Evolutionary conservation across 2,329 filamentous ascomycete genomes (phyloP).

Genomic region (Metarhizium robertsii): DNA sequence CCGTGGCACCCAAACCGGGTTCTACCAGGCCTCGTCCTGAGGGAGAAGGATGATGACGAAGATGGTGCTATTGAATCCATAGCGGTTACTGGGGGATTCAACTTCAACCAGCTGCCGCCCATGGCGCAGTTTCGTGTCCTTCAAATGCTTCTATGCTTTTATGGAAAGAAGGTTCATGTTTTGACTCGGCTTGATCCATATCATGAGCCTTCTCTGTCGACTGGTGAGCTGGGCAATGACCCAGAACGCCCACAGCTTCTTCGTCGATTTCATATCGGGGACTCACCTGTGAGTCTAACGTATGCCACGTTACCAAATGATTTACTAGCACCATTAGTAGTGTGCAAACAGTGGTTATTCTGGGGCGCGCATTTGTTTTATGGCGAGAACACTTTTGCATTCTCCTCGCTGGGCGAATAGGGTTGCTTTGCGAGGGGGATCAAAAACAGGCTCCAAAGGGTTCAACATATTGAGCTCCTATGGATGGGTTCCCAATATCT

Average conservation of each 20-base stretch:
- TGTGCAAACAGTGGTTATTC: slow-evolving; percentile 30
- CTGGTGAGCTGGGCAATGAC: neutral
- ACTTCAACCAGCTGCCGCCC: neutral
- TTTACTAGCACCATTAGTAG: slow-evolving; percentile 27
- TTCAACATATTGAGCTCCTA: slow-evolving; percentile 35
- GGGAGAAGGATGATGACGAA: neutral
- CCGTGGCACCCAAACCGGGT: neutral
- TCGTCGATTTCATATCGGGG: slow-evolving; percentile 30
- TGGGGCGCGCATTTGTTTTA: slow-evolving; percentile 36
- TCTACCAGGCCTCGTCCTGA: neutral
- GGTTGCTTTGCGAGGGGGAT: slow-evolving; percentile 36
- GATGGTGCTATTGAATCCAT: neutral
- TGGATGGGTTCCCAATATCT: slow-evolving; percentile 29
- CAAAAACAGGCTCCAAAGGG: slow-evolving; percentile 27
- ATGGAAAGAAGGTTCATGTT: slow-evolving; percentile 27
- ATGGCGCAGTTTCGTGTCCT: slow-evolving; percentile 27
- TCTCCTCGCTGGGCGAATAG: slow-evolving; percentile 44
- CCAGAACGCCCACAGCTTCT: slow-evolving; percentile 14
- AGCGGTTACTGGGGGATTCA: neutral
- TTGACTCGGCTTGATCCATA: slow-evolving; percentile 34
- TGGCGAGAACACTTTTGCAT: slow-evolving; percentile 38
- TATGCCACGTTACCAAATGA: slow-evolving; percentile 23
- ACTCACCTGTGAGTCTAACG: slow-evolving; percentile 19
- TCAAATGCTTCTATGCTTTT: slow-evolving; percentile 23
- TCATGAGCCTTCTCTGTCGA: slow-evolving; percentile 10